A percentile compares a stretch with the other conserved stretches of the same genome.
Conservation (phyloP, 352 stramenopile genomes). For the Pythium apleroticum region DNA sequence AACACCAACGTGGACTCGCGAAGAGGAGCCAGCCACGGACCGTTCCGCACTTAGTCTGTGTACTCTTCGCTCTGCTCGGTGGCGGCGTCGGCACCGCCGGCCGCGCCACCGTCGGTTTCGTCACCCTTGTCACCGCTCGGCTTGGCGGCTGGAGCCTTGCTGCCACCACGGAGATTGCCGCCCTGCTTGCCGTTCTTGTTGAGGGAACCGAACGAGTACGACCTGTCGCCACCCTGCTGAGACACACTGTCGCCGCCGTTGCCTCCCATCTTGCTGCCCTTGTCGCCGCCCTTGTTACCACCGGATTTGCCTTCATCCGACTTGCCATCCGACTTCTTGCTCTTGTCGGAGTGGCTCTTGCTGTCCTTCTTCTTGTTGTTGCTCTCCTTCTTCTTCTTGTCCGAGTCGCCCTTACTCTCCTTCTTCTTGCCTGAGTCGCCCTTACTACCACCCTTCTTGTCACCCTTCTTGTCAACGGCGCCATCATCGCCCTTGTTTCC, state of each 20-base stretch:
- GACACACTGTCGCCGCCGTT: neutral
- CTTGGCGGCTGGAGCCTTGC: neutral
- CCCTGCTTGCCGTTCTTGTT: neutral
- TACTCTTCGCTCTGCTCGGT: neutral
- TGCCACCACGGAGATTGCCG: neutral
- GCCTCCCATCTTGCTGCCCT: neutral
- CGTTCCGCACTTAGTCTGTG: neutral
- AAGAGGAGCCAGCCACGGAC: no score
- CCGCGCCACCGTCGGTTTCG: neutral
- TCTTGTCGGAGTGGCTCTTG: neutral
- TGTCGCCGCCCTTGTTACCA: neutral
- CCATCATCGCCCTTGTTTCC: neutral
- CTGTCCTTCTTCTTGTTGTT: no score
- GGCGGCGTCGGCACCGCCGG: neutral
- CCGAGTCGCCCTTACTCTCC: neutral
- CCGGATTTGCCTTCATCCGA: neutral
- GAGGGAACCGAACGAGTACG: no score
- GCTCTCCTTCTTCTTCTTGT: neutral
- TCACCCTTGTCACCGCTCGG: no score
- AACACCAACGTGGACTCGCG: no score
- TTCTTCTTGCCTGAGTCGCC: neutral
- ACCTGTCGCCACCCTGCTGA: no score
- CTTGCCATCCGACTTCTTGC: neutral
- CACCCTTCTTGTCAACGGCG: neutral
- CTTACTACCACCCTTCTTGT: neutral